phyloP scores from a whole-genome alignment of 73 alveolate species.

The Breviolum minutum region DNA sequence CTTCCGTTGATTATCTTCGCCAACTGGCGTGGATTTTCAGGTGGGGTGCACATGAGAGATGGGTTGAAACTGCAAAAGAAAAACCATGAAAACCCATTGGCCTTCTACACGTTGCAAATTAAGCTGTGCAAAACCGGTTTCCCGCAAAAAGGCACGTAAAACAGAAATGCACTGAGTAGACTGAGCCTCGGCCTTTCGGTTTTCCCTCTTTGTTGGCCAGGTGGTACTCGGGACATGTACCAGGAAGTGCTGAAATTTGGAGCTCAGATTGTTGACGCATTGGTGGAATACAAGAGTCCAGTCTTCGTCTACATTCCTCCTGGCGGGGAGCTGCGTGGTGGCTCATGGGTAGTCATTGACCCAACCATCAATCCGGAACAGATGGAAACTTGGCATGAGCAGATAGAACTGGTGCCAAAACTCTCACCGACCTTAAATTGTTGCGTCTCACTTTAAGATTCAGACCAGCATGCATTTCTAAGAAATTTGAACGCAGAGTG shows the following conservation, averaged over 20 bases:
- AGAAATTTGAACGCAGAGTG: not conserved
- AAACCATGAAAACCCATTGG: not conserved
- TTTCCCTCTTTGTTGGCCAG: not conserved
- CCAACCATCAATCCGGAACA: slow-evolving; percentile 93
- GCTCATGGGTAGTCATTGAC: slow-evolving; percentile 95
- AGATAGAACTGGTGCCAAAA: too few species aligned
- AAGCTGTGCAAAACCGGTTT: not conserved
- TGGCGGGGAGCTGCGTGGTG: slow-evolving; percentile 91
- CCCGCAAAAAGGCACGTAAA: not conserved
- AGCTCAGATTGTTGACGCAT: slow-evolving; percentile 94
- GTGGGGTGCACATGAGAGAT: not conserved
- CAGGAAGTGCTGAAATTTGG: slow-evolving; percentile 92
- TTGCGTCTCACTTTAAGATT: not conserved
- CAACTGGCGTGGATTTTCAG: slow-evolving; percentile 95
- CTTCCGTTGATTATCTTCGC: slow-evolving; percentile 92
- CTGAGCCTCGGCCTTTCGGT: not conserved
- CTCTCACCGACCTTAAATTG: not conserved
- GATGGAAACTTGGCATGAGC: slow-evolving; percentile 51
- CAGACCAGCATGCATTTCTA: not conserved
- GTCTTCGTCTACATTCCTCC: slow-evolving; percentile 95
- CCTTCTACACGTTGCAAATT: not conserved
- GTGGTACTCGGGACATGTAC: slow-evolving; percentile 94
- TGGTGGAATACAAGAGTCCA: slow-evolving; percentile 93
- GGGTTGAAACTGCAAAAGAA: not conserved
- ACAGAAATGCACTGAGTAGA: not conserved